A percentile compares a stretch with the other conserved stretches of the same genome.
Conservation (phyloP, 1,139 yeast species). For the Pichia sp. region DNA sequence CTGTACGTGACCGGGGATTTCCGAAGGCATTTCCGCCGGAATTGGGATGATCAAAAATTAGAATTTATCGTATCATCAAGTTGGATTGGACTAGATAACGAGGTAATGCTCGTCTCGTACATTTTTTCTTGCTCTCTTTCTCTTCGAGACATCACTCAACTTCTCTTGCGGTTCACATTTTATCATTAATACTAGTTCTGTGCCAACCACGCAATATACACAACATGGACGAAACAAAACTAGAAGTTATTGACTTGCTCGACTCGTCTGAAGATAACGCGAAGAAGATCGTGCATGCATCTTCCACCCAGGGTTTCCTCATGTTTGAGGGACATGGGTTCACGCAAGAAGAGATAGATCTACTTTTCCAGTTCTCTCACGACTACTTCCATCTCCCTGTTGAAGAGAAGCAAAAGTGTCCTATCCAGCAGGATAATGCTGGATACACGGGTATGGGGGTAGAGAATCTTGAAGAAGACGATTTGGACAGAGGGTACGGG, state of each 20-base stretch:
- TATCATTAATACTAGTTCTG: not conserved
- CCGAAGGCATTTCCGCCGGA: not conserved
- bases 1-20: not conserved
- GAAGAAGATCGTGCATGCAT: slow-evolving; percentile 43
- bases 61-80: not conserved
- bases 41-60: not conserved
- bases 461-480: slow-evolving; percentile 48
- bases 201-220: not conserved
- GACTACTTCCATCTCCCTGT: slow-evolving; percentile 43
- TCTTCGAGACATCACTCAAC: not conserved
- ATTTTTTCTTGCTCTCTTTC: not conserved
- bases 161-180: not conserved
- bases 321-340: slow-evolving; percentile 56
- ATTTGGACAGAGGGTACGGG: slow-evolving; percentile 40
- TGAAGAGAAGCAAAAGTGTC: slow-evolving; percentile 37
- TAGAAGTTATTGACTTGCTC: slow-evolving; percentile 46
- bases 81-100: not conserved
- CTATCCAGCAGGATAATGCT: slow-evolving; percentile 41
- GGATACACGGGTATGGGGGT: slow-evolving; percentile 51
- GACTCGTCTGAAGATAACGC: slow-evolving; percentile 37
- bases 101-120: not conserved
- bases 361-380: slow-evolving; percentile 40
- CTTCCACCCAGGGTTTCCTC: slow-evolving; percentile 51
- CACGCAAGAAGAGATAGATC: slow-evolving; percentile 41
- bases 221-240: slow-evolving; percentile 26